Evolutionary conservation across 345 rosid genomes (phyloP).

Genomic region (Durio zibethinus): DNA sequence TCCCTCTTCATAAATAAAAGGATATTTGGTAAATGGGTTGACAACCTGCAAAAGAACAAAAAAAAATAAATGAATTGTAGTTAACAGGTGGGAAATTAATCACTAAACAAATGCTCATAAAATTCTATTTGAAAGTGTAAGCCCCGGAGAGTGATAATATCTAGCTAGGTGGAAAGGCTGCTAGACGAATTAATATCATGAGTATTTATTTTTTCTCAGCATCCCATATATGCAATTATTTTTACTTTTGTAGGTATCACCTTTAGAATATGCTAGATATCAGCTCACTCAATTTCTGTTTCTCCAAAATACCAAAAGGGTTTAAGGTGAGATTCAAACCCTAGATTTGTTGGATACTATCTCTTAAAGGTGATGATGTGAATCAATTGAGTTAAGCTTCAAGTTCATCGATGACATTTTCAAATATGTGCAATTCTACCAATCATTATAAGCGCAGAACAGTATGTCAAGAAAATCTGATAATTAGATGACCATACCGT

Average conservation of each 20-base stretch:
- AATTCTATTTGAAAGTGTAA: background rate
- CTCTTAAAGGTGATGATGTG: too few relatives aligned
- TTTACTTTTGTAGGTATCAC: background rate
- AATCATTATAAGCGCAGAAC: background rate
- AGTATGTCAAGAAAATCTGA: background rate
- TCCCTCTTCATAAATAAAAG: too few relatives aligned
- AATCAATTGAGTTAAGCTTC: too few relatives aligned
- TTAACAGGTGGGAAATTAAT: background rate
- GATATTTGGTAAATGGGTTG: conserved; percentile 84
- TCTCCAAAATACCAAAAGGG: too few relatives aligned
- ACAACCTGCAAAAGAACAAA: conserved; percentile 66
- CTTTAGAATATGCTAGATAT: background rate
- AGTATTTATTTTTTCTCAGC: background rate
- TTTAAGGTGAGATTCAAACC: too few relatives aligned
- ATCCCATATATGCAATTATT: background rate
- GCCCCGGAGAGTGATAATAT: background rate
- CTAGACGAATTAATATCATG: background rate
- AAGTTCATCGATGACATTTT: background rate
- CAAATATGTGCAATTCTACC: background rate
- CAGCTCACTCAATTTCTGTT: background rate
- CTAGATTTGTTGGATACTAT: too few relatives aligned
- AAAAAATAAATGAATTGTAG: background rate
- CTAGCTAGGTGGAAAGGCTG: background rate
- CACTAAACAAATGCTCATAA: background rate
- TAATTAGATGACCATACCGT: conserved; percentile 43